Evolutionary conservation across 345 rosid genomes (phyloP), one percentile per base, ranked within the genome.

Genomic region (Moringa oleifera): DNA sequence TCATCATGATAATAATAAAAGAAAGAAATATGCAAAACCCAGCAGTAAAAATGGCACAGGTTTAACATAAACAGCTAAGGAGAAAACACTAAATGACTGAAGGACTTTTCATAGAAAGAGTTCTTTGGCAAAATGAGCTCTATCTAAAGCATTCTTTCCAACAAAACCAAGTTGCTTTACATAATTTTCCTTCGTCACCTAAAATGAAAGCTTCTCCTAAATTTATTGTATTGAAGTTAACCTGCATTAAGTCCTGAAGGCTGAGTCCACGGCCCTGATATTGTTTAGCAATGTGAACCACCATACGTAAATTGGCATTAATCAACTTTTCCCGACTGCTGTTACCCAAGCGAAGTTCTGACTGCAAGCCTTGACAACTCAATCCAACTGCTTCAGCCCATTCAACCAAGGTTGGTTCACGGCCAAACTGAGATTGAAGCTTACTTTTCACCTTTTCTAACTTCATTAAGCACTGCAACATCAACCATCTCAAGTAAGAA

Each of bases 201-300:
- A 41, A 4, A 41, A 41, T 5, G 13, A 11, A 41, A 16, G 47
- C 13, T 4, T 41, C 12, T 28, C 8, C 33, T 41, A 41, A 41
- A 4, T 41, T 41, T 5, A 41, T 5, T 41, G 17, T 15, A 4
- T 15, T 41, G 6, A 3, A 41, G 6, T 4, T 49, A 62, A 90
- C 97, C 95, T 87, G 98, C 67, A 89, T 68, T 53, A 93, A 69
- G 76, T 93, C 98, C 63, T 77, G 87, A 69, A 93, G 85, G 72
- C 80, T 70, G 68, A 93, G 79, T 73, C 98, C 96, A 51, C 89
- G 89, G 33, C 86, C 82, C 72, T 76, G 90, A 77, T 84, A 87
- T 31, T 73, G 87, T 75, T 89, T 89, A 57, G 97, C 97, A 2
- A 93, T 70, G 69, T 89, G 88, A 76, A 89, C 96, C 21, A 89